phyloP scores from a whole-genome alignment of 2,329 filamentous ascomycete species.

The Eurotiales sp. region DNA sequence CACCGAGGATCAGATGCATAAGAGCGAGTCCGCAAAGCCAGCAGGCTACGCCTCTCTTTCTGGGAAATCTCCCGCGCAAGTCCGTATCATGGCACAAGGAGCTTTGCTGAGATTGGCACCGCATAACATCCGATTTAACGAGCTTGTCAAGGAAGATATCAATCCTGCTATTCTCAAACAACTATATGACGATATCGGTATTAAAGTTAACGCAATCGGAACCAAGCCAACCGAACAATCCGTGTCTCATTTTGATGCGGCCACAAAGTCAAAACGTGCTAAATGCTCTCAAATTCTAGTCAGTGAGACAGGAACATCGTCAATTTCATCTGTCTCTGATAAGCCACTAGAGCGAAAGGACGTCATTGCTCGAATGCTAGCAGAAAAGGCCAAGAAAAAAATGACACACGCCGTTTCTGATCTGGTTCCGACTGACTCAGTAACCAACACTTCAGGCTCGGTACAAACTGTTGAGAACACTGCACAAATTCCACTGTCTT shows the following conservation, averaged over 20 bases:
- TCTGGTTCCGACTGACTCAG: background rate
- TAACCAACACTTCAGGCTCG: background rate
- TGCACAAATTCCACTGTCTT: background rate
- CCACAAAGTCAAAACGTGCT: background rate
- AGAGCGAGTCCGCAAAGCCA: background rate
- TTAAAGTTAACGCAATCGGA: conserved; percentile 38
- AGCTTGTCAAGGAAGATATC: conserved; percentile 70
- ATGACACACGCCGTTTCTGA: conserved; percentile 9
- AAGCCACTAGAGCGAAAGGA: conserved; percentile 66
- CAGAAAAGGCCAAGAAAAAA: conserved; percentile 63
- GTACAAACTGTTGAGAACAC: conserved; percentile 10
- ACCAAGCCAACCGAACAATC: conserved; percentile 10
- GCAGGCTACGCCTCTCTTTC: background rate
- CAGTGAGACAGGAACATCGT: background rate
- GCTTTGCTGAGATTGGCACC: conserved; percentile 61
- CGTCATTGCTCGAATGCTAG: conserved; percentile 70
- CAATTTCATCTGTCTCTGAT: conserved; percentile 10
- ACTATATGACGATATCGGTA: conserved; percentile 66
- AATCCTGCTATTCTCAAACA: conserved; percentile 58
- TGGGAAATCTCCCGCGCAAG: conserved; percentile 33
- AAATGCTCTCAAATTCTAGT: background rate
- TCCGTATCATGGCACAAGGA: conserved; percentile 54
- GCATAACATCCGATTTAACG: conserved; percentile 68
- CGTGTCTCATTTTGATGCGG: conserved; percentile 19
- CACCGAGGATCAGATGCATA: background rate